Conservation (phyloP, 768 basidiomycete genomes). For the Suillus subaureus region DNA sequence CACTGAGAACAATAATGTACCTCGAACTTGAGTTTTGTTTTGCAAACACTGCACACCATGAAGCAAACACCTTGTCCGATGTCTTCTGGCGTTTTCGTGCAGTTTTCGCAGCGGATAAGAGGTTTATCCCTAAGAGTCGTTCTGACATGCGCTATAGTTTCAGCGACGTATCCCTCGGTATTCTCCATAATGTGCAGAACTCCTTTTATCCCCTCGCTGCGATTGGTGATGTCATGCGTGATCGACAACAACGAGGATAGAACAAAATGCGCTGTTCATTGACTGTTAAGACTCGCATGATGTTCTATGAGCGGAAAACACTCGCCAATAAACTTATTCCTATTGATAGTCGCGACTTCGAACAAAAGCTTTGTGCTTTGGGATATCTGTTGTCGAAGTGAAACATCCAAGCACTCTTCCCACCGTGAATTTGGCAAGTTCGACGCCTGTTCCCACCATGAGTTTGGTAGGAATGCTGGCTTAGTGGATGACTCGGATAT, state of each 20-base stretch:
- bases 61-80: conserved; percentile 17
- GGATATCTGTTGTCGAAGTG: conserved; percentile 1
- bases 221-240: not conserved
- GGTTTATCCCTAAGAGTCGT: conserved; percentile 16
- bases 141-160: not conserved
- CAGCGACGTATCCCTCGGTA: not conserved
- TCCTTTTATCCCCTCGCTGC: conserved; percentile 1
- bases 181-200: conserved; percentile 5
- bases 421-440: conserved; percentile 15
- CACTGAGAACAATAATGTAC: conserved; percentile 24
- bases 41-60: conserved; percentile 26
- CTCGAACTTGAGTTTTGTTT: conserved; percentile 18
- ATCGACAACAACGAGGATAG: conserved; percentile 7
- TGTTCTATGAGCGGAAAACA: not conserved
- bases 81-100: conserved; percentile 19
- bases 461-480: conserved; percentile 4
- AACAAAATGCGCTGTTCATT: conserved; percentile 13
- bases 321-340: conserved; percentile 24
- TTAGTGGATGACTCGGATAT: not conserved
- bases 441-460: conserved; percentile 11
- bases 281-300: not conserved
- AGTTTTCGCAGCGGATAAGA: conserved; percentile 22
- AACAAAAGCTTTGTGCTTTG: conserved; percentile 8
- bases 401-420: conserved; percentile 11
- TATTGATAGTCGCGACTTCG: conserved; percentile 12